phyloP scores from a whole-genome alignment of 2,329 filamentous ascomycete species.

The Sporothrix luriei region DNA sequence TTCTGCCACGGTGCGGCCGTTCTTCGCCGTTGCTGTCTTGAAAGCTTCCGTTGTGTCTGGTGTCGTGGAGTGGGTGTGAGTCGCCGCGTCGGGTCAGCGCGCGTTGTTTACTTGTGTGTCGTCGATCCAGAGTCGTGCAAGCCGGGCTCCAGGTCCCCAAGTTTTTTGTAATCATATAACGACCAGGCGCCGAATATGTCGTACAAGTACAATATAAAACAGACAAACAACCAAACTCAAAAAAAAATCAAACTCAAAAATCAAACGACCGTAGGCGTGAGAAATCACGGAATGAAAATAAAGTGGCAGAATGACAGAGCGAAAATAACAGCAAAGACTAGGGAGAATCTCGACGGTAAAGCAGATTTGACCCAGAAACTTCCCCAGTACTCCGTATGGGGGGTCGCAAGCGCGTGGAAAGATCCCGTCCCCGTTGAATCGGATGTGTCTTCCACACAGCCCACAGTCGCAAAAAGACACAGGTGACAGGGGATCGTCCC shows the following conservation, averaged over 20 bases:
- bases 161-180: neutral
- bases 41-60: neutral
- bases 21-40: neutral
- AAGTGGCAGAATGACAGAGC: constrained; percentile 10
- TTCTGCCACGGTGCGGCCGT: neutral
- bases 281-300: neutral
- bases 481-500: constrained; percentile 16
- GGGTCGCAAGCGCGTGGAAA: neutral
- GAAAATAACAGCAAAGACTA: constrained; percentile 7
- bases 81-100: neutral
- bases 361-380: neutral
- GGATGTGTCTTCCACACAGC: neutral
- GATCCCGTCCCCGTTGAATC: constrained; percentile 6
- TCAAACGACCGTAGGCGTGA: neutral
- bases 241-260: constrained; percentile 9
- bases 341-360: neutral
- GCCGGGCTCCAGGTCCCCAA: neutral
- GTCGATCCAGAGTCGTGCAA: constrained; percentile 17
- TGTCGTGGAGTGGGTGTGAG: neutral
- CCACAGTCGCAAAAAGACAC: constrained; percentile 21
- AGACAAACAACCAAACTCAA: neutral
- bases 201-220: constrained; percentile 8
- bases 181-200: neutral
- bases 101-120: constrained; percentile 11
- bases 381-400: constrained; percentile 14